Evolutionary conservation across 192 early-diverging fungal species (phyloP).

Genomic region (Gryganskiella cystojenkinii): DNA sequence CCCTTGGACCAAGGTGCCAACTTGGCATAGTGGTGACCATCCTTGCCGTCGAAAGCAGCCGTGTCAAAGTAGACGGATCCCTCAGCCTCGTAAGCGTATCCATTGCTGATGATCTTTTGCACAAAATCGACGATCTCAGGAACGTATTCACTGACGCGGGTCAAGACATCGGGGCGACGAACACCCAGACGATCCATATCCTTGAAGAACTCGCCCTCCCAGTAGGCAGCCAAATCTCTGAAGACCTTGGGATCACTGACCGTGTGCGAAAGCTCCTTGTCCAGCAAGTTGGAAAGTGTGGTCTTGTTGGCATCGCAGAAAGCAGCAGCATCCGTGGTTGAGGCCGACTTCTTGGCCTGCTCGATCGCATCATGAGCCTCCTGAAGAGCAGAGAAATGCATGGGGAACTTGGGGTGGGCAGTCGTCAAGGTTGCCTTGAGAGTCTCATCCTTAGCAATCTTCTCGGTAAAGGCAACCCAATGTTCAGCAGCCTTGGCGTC

Average conservation of each 20-base stretch:
- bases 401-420: constrained; percentile 77
- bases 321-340: constrained; percentile 57
- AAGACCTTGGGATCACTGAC: constrained; percentile 94
- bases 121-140: constrained; percentile 94
- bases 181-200: constrained; percentile 95
- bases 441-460: constrained; percentile 59
- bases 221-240: constrained; percentile 90
- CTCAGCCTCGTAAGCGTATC: constrained; percentile 91
- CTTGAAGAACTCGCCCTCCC: constrained; percentile 93
- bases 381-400: constrained; percentile 77
- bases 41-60: constrained; percentile 77
- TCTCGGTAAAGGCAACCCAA: constrained; percentile 68
- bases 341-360: constrained; percentile 56
- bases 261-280: constrained; percentile 62
- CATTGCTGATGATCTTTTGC: constrained; percentile 93
- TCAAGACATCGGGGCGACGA: constrained; percentile 86
- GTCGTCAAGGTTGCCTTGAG: constrained; percentile 51
- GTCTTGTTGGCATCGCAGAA: constrained; percentile 66
- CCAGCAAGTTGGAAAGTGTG: constrained; percentile 61
- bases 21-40: constrained; percentile 94
- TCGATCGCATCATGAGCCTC: constrained; percentile 52
- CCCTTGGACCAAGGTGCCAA: constrained; percentile 90
- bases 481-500: constrained; percentile 54
- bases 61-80: constrained; percentile 98
- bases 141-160: constrained; percentile 96